Base-by-base conservation (phyloP, 768 basidiomycete species). In the Tubosaeta brunneosetosa region DNA sequence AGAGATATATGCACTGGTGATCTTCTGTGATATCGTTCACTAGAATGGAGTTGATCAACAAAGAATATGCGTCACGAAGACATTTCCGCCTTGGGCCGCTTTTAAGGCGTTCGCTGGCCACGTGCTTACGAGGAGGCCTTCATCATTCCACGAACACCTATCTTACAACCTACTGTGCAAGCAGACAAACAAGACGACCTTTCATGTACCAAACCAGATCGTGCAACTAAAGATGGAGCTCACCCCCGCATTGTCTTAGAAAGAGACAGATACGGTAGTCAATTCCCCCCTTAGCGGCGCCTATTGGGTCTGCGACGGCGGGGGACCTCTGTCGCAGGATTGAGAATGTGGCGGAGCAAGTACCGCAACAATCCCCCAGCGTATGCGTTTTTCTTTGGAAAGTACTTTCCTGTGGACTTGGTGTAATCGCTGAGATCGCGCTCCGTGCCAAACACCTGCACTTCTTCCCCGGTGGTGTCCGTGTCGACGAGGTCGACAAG, bases 1-100 rank as follows among this genome's bases (percentile, higher is more conserved):
- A 77, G 78, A 64, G 95, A 98, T 66, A 88, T 97, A 44, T 73
- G 73, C 26, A 97, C 22, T 22, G 22, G 22, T 22, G 22, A 22
- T 22, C 22, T 22, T 22, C 22, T 22, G 22, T 22, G 22, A 22
- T 22, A 22, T 22, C 22, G 22, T 22, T 22, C 22, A 22, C 22
- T 22, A 22, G 22, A 22, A 22, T 22, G 22, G 22, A 22, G 22
- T 22, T 22, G 22, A 22, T 2, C 22, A 22, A 22, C 22, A 22
- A 22, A 22, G 22, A 22, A 22, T 22, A 22, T 22, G 22, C 22
- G 22, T 22, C 22, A 22, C 22, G 22, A 22, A 22, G 22, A 22
- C 22, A 3, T 22, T 22, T 22, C 22, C 22, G 22, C 22, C 22
- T 22, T 22, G 22, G 22, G 3, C 22, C 22, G 22, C 22, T 22